Percentiles rank a stretch among this genome's conserved stretches.
Evolutionary conservation across 129 eudicot genomes (phyloP).

Genomic region (Flaveria bidentis): DNA sequence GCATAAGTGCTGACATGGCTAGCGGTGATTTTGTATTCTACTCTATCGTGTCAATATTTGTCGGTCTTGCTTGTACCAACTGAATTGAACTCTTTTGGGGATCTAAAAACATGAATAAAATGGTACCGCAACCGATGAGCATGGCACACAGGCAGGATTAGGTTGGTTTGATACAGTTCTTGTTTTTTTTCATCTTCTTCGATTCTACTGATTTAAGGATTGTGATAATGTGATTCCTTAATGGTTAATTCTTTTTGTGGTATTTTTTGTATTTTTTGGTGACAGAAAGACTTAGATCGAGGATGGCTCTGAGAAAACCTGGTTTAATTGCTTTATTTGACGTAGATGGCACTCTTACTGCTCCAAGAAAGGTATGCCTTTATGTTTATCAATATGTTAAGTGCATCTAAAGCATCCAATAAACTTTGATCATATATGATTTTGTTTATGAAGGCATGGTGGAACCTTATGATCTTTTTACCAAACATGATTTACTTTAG

Average conservation of each 20-base stretch:
- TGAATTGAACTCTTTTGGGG: conserved; percentile 20
- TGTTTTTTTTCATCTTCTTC: not conserved
- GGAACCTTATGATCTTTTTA: not conserved
- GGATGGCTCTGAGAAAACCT: conserved; percentile 65
- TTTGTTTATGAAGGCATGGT: conserved; percentile 23
- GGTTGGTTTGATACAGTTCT: conserved; percentile 9
- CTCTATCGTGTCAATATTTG: conserved; percentile 8
- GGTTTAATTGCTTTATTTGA: conserved; percentile 91
- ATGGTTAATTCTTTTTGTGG: conserved; percentile 3
- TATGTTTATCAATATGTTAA: not conserved
- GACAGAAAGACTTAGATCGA: conserved; percentile 23
- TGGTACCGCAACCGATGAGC: conserved; percentile 3
- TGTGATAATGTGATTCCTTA: conserved; percentile 5
- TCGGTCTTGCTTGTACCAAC: conserved; percentile 11
- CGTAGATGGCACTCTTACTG: conserved; percentile 96
- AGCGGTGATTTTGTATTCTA: conserved; percentile 21
- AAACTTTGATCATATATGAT: not conserved
- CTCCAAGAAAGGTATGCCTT: conserved; percentile 70
- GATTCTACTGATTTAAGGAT: conserved; percentile 14
- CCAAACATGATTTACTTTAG: not conserved
- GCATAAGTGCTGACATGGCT: conserved; percentile 28
- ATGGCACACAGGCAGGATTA: conserved; percentile 7
- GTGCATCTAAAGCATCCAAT: conserved; percentile 9
- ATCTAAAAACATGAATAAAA: conserved; percentile 1
- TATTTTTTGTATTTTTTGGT: conserved; percentile 14